Conservation (phyloP, 805 yeast species). For the Candida palmyrensis region DNA sequence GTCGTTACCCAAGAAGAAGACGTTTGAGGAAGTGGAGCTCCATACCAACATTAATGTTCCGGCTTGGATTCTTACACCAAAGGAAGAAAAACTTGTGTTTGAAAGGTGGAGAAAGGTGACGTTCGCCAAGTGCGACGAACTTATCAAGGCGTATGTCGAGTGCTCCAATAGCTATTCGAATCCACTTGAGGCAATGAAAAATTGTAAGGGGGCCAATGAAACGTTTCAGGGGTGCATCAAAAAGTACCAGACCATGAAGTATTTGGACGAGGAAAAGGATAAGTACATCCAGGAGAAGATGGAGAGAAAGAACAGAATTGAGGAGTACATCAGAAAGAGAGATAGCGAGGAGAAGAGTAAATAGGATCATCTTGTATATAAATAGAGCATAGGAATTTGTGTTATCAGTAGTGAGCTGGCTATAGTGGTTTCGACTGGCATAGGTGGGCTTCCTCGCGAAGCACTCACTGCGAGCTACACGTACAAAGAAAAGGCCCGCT, state of each 20-base stretch:
- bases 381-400: neutral
- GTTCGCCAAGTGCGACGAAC: slow-evolving; percentile 60
- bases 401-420: no score
- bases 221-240: slow-evolving; percentile 61
- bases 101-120: slow-evolving; percentile 65
- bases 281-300: slow-evolving; percentile 53
- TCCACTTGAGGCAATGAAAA: slow-evolving; percentile 60
- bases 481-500: neutral
- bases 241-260: slow-evolving; percentile 54
- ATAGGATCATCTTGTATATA: no score
- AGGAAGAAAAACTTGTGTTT: slow-evolving; percentile 69
- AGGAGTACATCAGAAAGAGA: slow-evolving; percentile 5
- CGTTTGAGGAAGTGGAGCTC: slow-evolving; percentile 33
- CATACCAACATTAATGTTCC: slow-evolving; percentile 51
- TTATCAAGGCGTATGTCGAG: slow-evolving; percentile 62
- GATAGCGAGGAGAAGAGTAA: slow-evolving; percentile 2
- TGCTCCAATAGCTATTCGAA: slow-evolving; percentile 57
- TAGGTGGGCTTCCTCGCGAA: neutral
- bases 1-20: no score
- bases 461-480: neutral
- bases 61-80: slow-evolving; percentile 70
- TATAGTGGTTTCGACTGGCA: no score
- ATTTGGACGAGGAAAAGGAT: slow-evolving; percentile 67
- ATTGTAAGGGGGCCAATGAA: slow-evolving; percentile 55
- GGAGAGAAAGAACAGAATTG: slow-evolving; percentile 13